Base-by-base conservation (phyloP, 495 filamentous ascomycete genomes). In the Stereocaulon alpinum region DNA sequence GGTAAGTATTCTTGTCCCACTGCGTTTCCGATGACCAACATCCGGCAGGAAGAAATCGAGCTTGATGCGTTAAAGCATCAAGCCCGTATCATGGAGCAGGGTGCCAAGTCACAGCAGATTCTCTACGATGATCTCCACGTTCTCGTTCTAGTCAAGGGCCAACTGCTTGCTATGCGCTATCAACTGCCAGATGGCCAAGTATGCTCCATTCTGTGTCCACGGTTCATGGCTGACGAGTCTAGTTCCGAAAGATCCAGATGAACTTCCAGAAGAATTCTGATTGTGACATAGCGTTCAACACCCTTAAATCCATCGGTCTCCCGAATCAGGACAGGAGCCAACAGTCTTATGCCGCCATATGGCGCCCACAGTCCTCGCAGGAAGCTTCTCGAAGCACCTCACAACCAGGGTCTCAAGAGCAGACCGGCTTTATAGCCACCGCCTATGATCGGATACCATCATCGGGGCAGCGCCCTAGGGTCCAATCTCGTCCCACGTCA, bases 231-330 rank as follows among this genome's bases (percentile, higher is more conserved):
- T 40, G 40, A 24, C 17, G 15, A 10, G 32, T n/a, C 48, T 51
- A 67, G 63, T 56, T 64, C 20, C 58, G 66, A 32, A 63, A 57
- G 55, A 53, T 60, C n/a, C 65, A 67, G 41, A 58, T 67, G 57
- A 63, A 58, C 1, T 67, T 67, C 42, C 44, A 24, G 12, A 56
- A 52, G 15, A 41, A 14, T 12, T 55, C 50, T 32, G 63, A 60
- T 15, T 65, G 53, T 29, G 60, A 62, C 12, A 37, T 34, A 29
- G 56, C 63, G 3, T 20, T 67, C 4, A 32, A 55, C 12, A 53
- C 37, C 6, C 27, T 67, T 1, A 52, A 32, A 40, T 44, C 56
- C 22, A 29, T 64, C 22, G 58, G 60, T 12, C n/a, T 67, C 9
- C 65, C 65, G 2, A 62, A 65, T n/a, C 48, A 37, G n/a, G 57